Evolutionary conservation across 495 filamentous ascomycete genomes (phyloP).

Genomic region (Penicillium bialowiezense): DNA sequence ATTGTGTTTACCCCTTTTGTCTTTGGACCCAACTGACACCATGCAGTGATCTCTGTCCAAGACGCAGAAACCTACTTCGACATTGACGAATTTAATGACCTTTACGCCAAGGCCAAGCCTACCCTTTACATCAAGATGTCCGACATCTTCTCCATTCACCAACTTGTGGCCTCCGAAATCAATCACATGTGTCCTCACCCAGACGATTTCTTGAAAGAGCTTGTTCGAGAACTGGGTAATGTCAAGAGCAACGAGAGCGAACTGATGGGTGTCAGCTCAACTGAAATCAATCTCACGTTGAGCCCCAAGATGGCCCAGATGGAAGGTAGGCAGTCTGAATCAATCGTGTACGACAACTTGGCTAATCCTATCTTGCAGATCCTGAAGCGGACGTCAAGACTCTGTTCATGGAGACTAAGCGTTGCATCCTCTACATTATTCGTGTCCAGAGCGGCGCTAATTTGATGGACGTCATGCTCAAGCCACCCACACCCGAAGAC

Average conservation of each 20-base stretch:
- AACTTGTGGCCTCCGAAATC: slow-evolving; percentile 76
- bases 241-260: slow-evolving; percentile 95
- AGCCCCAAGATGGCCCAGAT: slow-evolving; percentile 87
- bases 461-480: slow-evolving; percentile 91
- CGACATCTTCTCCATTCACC: slow-evolving; percentile 95
- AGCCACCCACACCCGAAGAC: slow-evolving; percentile 81
- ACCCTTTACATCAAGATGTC: slow-evolving; percentile 98
- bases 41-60: slow-evolving; percentile 73
- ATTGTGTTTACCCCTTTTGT: background rate
- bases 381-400: slow-evolving; percentile 89
- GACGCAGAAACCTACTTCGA: slow-evolving; percentile 89
- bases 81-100: slow-evolving; percentile 97
- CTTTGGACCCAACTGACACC: slow-evolving; percentile 22
- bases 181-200: slow-evolving; percentile 68
- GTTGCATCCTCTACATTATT: slow-evolving; percentile 97
- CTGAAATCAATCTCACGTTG: slow-evolving; percentile 88
- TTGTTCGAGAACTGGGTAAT: slow-evolving; percentile 88
- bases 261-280: slow-evolving; percentile 78
- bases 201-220: slow-evolving; percentile 88
- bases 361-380: slow-evolving; percentile 44
- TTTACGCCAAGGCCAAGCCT: slow-evolving; percentile 92
- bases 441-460: slow-evolving; percentile 90
- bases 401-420: slow-evolving; percentile 96
- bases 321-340: slow-evolving; percentile 53
- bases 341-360: background rate